These are phyloP conservation scores for Parastagonospora avenae DNA, from an alignment of 2,329 filamentous ascomycete species.

Conservation along the genomic window DNA sequence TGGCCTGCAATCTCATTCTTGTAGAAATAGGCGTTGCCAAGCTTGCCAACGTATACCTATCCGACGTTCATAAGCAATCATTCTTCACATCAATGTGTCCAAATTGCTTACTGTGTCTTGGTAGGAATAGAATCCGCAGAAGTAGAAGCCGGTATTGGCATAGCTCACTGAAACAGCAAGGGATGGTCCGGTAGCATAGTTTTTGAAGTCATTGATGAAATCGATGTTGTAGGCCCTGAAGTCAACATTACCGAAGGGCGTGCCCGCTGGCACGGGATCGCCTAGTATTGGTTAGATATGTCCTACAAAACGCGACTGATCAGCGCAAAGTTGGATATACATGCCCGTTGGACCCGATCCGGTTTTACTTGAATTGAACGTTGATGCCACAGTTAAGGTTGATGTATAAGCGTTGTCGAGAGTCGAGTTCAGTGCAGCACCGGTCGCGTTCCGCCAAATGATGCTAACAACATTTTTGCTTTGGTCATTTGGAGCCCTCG, in stretches of 20 bases:
- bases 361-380: constrained; percentile 65
- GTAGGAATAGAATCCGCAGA: constrained; percentile 68
- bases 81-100: background rate
- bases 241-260: constrained; percentile 66
- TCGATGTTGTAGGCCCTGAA: constrained; percentile 72
- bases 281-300: background rate
- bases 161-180: constrained; percentile 66
- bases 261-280: constrained; percentile 61
- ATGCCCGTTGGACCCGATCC: constrained; percentile 66
- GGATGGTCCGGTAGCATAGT: constrained; percentile 60
- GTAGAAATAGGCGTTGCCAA: constrained; percentile 70
- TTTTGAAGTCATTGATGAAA: constrained; percentile 64
- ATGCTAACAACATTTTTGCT: constrained; percentile 60
- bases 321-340: background rate
- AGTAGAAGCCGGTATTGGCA: constrained; percentile 71
- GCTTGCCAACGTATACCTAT: constrained; percentile 63
- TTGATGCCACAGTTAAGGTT: constrained; percentile 67
- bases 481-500: constrained; percentile 54
- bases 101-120: constrained; percentile 64
- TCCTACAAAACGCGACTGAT: background rate
- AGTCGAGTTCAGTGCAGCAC: constrained; percentile 47
- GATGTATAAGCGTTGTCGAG: constrained; percentile 68
- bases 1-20: constrained; percentile 65
- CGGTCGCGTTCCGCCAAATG: constrained; percentile 63
- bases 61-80: background rate